These are phyloP conservation scores for Nicotiana obtusifolia DNA, from an alignment of 257 asterid species.

Conservation along the genomic window DNA sequence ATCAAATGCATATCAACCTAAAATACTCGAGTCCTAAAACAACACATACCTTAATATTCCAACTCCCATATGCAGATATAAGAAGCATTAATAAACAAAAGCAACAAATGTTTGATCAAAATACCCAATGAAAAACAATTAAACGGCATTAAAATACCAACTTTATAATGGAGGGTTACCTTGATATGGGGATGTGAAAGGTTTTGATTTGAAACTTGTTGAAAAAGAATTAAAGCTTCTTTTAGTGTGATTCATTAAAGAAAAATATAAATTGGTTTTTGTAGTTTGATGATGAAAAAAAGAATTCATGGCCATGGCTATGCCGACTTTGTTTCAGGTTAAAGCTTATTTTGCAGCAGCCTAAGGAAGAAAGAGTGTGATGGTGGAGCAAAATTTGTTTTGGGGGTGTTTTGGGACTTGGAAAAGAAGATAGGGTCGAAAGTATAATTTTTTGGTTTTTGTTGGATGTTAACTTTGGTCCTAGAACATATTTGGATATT, in stretches of 20 bases:
- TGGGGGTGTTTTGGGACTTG: not conserved
- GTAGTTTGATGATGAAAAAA: constrained; percentile 30
- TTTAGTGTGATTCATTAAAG: constrained; percentile 16
- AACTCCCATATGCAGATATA: not conserved
- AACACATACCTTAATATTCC: not conserved
- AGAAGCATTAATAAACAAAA: not conserved
- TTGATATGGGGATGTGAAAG: constrained; percentile 28
- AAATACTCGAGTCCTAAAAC: not conserved
- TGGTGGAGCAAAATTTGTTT: not conserved
- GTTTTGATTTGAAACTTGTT: constrained; percentile 23
- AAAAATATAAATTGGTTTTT: constrained; percentile 18
- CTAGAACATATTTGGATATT: not conserved
- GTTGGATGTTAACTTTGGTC: not conserved
- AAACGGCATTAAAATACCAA: not conserved
- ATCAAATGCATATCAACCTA: not conserved
- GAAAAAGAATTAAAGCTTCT: constrained; percentile 17
- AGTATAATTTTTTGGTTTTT: not conserved
- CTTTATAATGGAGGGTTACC: constrained; percentile 22
- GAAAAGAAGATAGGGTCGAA: not conserved
- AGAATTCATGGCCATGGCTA: constrained; percentile 28
- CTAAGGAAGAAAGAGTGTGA: not conserved
- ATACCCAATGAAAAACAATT: not conserved
- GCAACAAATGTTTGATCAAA: not conserved
- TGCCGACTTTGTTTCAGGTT: not conserved
- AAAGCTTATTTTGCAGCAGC: not conserved